Percentiles rank a stretch among this genome's conserved stretches.
Evolutionary conservation across 495 filamentous ascomycete species (phyloP).

Genomic region (Oleoguttula mirabilis): DNA sequence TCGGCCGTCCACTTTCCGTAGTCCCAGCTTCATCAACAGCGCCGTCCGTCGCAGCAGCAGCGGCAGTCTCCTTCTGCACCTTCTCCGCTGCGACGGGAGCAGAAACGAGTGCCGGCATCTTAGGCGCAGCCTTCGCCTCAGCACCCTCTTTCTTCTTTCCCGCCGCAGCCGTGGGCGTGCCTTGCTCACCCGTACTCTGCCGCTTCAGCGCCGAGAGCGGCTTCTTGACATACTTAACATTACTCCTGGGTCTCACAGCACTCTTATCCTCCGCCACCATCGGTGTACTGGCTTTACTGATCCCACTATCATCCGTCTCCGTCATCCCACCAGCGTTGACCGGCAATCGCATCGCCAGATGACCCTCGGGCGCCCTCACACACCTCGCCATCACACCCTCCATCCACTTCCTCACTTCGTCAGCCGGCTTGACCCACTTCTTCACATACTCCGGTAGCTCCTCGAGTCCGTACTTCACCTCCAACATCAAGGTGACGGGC

Average conservation of each 20-base stretch:
- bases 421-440: constrained; percentile 62
- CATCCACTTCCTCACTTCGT: constrained; percentile 67
- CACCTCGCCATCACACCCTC: constrained; percentile 32
- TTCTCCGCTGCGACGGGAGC: not conserved
- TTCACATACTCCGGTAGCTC: constrained; percentile 60
- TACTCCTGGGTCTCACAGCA: constrained; percentile 7
- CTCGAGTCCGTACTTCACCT: constrained; percentile 50
- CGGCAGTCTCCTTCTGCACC: not conserved
- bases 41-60: constrained; percentile 1
- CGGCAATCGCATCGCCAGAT: constrained; percentile 29
- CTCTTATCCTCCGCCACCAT: not conserved
- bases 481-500: constrained; percentile 59
- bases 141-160: not conserved
- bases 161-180: not conserved
- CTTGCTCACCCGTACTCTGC: not conserved
- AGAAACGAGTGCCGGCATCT: not conserved
- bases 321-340: constrained; percentile 3
- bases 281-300: constrained; percentile 6
- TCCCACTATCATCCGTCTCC: constrained; percentile 1
- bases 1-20: constrained; percentile 14
- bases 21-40: not conserved
- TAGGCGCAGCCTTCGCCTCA: not conserved
- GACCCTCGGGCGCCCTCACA: constrained; percentile 23
- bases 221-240: constrained; percentile 16
- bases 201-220: not conserved